Percentiles rank a stretch among this genome's conserved stretches.
Evolutionary conservation across 768 basidiomycete species (phyloP).

Genomic region (Mycena vulgaris): DNA sequence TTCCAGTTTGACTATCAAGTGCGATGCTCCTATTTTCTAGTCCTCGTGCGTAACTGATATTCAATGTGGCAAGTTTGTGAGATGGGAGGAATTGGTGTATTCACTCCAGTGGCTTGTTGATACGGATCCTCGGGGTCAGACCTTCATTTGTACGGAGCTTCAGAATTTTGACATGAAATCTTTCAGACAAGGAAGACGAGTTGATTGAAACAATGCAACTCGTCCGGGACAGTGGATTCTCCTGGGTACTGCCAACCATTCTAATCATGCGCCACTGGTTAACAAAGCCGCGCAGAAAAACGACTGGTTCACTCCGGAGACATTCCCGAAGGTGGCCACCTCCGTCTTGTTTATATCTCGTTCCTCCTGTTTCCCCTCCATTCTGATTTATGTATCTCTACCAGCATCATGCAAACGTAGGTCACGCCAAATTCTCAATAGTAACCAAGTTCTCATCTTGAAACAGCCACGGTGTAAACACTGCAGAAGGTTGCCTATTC

Average conservation of each 20-base stretch:
- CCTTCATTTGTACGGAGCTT: neutral
- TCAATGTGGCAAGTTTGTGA: neutral
- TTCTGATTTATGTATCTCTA: neutral
- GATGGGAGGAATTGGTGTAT: slow-evolving; percentile 50
- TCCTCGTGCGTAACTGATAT: neutral
- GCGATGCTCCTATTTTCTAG: neutral
- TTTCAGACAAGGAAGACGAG: slow-evolving; percentile 51
- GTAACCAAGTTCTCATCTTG: neutral
- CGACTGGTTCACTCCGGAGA: slow-evolving; percentile 55
- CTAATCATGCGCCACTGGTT: neutral
- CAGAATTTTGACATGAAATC: neutral
- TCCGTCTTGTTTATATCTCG: slow-evolving; percentile 19
- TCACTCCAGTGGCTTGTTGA: slow-evolving; percentile 59
- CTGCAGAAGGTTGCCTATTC: slow-evolving; percentile 45
- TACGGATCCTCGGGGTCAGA: slow-evolving; percentile 54
- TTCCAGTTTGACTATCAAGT: slow-evolving; percentile 60
- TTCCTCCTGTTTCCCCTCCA: neutral
- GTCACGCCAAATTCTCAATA: slow-evolving; percentile 23
- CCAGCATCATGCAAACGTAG: slow-evolving; percentile 49
- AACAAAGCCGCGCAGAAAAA: slow-evolving; percentile 44
- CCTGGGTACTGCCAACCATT: slow-evolving; percentile 45
- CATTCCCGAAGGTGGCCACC: slow-evolving; percentile 53
- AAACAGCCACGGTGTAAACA: slow-evolving; percentile 59
- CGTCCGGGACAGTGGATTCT: slow-evolving; percentile 56
- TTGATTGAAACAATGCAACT: too few relatives aligned